Evolutionary conservation across 768 basidiomycete species (phyloP).

Genomic region (Trametopsis cervina): DNA sequence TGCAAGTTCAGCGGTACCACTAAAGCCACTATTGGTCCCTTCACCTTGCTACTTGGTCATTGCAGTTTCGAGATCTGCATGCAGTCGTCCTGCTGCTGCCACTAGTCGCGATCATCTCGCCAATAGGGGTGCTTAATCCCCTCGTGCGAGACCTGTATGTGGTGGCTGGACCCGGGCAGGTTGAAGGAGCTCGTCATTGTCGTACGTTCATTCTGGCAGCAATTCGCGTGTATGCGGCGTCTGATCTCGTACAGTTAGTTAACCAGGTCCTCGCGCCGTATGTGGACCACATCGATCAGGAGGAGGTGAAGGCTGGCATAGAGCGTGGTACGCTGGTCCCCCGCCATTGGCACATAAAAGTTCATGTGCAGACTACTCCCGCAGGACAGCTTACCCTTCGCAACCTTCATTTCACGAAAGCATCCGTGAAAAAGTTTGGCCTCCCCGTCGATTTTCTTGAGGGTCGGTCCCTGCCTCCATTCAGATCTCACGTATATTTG

Average conservation of each 20-base stretch:
- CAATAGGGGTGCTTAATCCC: background rate
- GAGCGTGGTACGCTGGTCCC: slow-evolving; percentile 55
- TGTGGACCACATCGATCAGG: slow-evolving; percentile 92
- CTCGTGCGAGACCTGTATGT: slow-evolving; percentile 37
- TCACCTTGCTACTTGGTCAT: too few relatives aligned
- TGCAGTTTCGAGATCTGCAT: too few relatives aligned
- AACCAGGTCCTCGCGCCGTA: slow-evolving; percentile 91
- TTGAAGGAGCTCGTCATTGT: slow-evolving; percentile 72
- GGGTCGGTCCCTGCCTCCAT: slow-evolving; percentile 39
- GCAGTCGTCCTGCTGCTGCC: too few relatives aligned
- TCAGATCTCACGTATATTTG: slow-evolving; percentile 1
- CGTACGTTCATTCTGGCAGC: slow-evolving; percentile 35
- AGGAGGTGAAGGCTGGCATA: slow-evolving; percentile 91
- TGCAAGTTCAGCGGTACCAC: too few relatives aligned
- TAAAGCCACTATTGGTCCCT: too few relatives aligned
- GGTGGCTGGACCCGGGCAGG: slow-evolving; percentile 79
- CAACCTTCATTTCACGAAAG: slow-evolving; percentile 84
- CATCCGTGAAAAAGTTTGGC: slow-evolving; percentile 90
- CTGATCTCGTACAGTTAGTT: slow-evolving; percentile 59
- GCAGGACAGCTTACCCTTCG: slow-evolving; percentile 72
- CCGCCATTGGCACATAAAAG: background rate
- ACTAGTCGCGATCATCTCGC: background rate
- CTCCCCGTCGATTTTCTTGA: slow-evolving; percentile 93
- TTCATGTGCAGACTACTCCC: slow-evolving; percentile 1
- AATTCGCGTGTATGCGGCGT: too few relatives aligned